Evolutionary conservation across 2,329 filamentous ascomycete species (phyloP).

Genomic region (Emericellopsis atlantica): DNA sequence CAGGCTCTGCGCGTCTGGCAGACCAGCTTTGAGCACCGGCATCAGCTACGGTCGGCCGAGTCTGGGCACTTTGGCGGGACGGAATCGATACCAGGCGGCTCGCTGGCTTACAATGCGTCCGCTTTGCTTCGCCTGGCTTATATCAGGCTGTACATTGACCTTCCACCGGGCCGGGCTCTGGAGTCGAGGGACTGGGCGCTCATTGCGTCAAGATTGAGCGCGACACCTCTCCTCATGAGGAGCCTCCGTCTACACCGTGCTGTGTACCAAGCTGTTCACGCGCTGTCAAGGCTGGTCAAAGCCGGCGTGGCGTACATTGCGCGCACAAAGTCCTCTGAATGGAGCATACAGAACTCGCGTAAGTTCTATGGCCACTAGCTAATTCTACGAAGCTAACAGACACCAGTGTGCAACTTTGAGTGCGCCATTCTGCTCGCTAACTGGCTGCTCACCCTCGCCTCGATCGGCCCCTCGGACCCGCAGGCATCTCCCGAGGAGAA

Average conservation of each 20-base stretch:
- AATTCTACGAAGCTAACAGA: constrained; percentile 6
- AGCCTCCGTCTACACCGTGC: constrained; percentile 49
- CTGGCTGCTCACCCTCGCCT: constrained; percentile 44
- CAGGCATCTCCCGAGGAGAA: constrained; percentile 39
- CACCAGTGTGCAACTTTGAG: constrained; percentile 44
- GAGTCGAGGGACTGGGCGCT: constrained; percentile 51
- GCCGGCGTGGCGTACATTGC: constrained; percentile 50
- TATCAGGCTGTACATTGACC: constrained; percentile 53
- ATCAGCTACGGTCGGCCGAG: constrained; percentile 37
- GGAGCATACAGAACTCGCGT: constrained; percentile 52
- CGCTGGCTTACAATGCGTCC: constrained; percentile 54
- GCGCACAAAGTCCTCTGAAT: constrained; percentile 45
- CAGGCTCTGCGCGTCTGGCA: constrained; percentile 47
- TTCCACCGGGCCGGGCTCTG: constrained; percentile 47
- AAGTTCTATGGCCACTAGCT: constrained; percentile 16
- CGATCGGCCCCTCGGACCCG: constrained; percentile 35
- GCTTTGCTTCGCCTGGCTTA: constrained; percentile 48
- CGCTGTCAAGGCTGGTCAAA: constrained; percentile 54
- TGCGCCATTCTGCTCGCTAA: constrained; percentile 48
- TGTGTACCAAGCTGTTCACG: constrained; percentile 55
- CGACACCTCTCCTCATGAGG: constrained; percentile 44
- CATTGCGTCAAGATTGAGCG: constrained; percentile 48
- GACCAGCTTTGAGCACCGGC: constrained; percentile 42
- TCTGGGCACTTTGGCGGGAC: constrained; percentile 29
- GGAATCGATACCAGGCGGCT: constrained; percentile 41